Percentiles rank a stretch among this genome's conserved stretches.
Conservation (phyloP, 1,139 yeast species). For the Saccharomyces pastorianus region DNA sequence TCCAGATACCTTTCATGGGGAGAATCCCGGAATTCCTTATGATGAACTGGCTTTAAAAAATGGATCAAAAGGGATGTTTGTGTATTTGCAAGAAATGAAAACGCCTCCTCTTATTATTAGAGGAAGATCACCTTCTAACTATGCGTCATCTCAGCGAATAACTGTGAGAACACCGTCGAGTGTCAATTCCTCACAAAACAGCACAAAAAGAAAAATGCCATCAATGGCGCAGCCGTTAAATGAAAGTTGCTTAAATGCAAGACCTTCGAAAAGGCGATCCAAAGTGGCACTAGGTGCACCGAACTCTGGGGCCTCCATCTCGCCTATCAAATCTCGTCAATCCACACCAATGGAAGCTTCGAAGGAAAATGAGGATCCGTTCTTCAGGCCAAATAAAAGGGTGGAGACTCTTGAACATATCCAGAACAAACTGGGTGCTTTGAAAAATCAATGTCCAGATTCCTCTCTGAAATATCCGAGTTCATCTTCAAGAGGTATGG, state of each 20-base stretch:
- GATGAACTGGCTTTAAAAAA: slow-evolving; percentile 8
- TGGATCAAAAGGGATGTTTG: slow-evolving; percentile 13
- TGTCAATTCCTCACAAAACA: slow-evolving; percentile 2
- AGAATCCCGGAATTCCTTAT: not conserved
- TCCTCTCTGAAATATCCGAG: not conserved
- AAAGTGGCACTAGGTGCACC: slow-evolving; percentile 6
- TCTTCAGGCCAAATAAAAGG: slow-evolving; percentile 5
- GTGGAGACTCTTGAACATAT: slow-evolving; percentile 20
- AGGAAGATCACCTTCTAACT: slow-evolving; percentile 63
- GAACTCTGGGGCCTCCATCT: not conserved
- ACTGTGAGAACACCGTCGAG: slow-evolving; percentile 4
- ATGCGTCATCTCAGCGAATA: slow-evolving; percentile 25
- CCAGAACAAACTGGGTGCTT: slow-evolving; percentile 8
- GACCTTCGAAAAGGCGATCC: slow-evolving; percentile 16
- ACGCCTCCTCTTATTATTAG: slow-evolving; percentile 60
- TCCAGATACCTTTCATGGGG: not conserved
- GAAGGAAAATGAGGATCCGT: not conserved
- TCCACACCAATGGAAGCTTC: not conserved
- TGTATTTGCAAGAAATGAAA: slow-evolving; percentile 36
- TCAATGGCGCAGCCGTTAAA: not conserved
- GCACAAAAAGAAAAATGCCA: slow-evolving; percentile 2
- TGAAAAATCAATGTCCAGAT: slow-evolving; percentile 1
- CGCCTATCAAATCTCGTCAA: not conserved
- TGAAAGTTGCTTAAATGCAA: slow-evolving; percentile 7
- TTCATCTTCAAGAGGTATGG: not conserved